Evolutionary conservation across 1,139 yeast species (phyloP).

Genomic region (Suhomyces kunorum): DNA sequence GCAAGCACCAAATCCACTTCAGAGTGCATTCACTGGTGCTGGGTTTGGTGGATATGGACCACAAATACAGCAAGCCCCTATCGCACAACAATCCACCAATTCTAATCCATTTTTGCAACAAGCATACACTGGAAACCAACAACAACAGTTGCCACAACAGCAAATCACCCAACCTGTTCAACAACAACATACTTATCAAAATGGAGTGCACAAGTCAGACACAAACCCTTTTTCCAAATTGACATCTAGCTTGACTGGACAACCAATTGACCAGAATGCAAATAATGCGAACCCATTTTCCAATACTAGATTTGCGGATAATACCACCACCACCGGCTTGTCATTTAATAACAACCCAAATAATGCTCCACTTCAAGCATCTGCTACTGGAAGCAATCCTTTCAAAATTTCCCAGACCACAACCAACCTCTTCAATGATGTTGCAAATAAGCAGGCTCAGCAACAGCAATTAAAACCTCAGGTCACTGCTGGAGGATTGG

Average conservation of each 20-base stretch:
- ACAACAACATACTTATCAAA: constrained; percentile 10
- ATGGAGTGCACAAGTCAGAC: constrained; percentile 29
- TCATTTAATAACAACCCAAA: constrained; percentile 23
- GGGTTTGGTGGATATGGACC: constrained; percentile 59
- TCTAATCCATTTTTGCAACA: constrained; percentile 17
- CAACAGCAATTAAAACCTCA: constrained; percentile 43
- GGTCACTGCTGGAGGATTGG: constrained; percentile 70
- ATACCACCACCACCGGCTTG: constrained; percentile 40
- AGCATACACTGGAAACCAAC: constrained; percentile 12
- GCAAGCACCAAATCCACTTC: constrained; percentile 23
- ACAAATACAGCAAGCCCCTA: constrained; percentile 20
- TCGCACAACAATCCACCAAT: constrained; percentile 21
- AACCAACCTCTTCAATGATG: constrained; percentile 33
- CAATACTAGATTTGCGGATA: constrained; percentile 38
- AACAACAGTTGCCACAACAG: constrained; percentile 15
- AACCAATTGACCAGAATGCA: constrained; percentile 19
- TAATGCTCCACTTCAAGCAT: constrained; percentile 23
- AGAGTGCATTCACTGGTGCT: constrained; percentile 48
- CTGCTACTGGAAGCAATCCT: constrained; percentile 48
- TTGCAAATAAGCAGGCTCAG: constrained; percentile 20
- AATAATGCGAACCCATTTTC: constrained; percentile 52
- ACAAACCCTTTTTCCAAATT: constrained; percentile 47
- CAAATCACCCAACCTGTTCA: constrained; percentile 19
- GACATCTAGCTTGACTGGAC: constrained; percentile 24
- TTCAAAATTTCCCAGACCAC: constrained; percentile 46